Conservation (phyloP, 441 rosid species). For the Populus hybrid region DNA sequence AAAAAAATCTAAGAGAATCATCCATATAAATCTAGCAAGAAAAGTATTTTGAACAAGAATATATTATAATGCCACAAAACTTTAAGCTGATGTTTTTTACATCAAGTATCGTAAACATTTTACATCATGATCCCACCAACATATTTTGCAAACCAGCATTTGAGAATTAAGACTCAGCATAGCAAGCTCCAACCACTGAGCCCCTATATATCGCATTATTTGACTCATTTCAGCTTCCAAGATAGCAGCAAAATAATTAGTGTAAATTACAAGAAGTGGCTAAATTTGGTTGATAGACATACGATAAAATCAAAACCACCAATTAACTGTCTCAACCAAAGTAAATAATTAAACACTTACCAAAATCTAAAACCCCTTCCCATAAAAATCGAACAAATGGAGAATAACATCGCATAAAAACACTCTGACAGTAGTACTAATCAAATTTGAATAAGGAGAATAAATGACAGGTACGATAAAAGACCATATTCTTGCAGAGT, state of each 20-base stretch:
- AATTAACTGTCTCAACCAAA: background rate
- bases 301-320: conserved; percentile 1
- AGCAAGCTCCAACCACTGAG: no score
- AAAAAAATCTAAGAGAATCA: background rate
- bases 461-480: background rate
- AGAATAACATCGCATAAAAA: background rate
- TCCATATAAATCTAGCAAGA: background rate
- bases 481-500: background rate
- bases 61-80: background rate
- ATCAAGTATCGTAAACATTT: background rate
- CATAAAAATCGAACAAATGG: background rate
- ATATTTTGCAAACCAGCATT: no score
- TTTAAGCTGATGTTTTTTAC: background rate
- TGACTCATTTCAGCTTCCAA: no score
- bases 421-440: background rate
- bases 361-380: background rate
- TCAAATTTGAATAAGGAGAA: background rate
- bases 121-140: background rate
- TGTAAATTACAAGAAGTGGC: background rate
- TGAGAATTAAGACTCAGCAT: no score
- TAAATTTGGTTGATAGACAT: background rate
- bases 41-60: background rate
- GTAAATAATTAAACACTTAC: background rate
- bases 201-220: no score
- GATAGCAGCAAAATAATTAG: no score